phyloP scores from a whole-genome alignment of 257 asterid species.

The Thymus quinquecostatus region DNA sequence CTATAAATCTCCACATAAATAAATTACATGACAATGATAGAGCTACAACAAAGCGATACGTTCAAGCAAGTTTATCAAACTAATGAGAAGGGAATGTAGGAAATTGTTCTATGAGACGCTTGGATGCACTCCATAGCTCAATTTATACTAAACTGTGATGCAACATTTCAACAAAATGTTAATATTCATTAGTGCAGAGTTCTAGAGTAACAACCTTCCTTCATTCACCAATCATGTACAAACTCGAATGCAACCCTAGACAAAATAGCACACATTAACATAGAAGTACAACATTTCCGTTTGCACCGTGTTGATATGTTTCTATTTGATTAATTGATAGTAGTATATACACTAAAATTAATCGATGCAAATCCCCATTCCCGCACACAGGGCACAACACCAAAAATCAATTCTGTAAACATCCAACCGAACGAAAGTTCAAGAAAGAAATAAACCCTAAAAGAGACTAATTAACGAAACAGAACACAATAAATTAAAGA shows the following conservation, averaged over 20 bases:
- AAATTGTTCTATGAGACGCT: neutral
- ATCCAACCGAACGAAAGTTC: neutral
- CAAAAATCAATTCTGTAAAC: slow-evolving; percentile 25
- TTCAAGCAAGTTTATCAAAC: slow-evolving; percentile 9
- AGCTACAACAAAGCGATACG: neutral
- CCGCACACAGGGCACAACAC: neutral
- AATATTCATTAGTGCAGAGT: neutral
- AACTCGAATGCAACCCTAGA: slow-evolving; percentile 14
- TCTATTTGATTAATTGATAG: neutral
- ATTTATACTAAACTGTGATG: neutral
- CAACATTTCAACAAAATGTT: neutral
- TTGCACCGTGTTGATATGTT: neutral
- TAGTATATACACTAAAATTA: neutral
- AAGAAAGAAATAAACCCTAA: slow-evolving; percentile 26
- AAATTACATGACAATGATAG: neutral
- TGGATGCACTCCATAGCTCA: neutral
- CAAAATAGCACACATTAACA: neutral
- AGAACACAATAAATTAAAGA: slow-evolving; percentile 1
- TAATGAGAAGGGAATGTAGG: neutral
- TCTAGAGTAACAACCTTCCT: neutral
- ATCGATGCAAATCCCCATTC: neutral
- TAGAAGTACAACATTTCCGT: too few relatives aligned
- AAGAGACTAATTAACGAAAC: neutral
- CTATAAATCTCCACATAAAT: neutral
- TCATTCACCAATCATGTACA: slow-evolving; percentile 8